A percentile compares a stretch with the other conserved stretches of the same genome.
Conservation (phyloP, 2,329 filamentous ascomycete species). For the Alternaria metachromatica region DNA sequence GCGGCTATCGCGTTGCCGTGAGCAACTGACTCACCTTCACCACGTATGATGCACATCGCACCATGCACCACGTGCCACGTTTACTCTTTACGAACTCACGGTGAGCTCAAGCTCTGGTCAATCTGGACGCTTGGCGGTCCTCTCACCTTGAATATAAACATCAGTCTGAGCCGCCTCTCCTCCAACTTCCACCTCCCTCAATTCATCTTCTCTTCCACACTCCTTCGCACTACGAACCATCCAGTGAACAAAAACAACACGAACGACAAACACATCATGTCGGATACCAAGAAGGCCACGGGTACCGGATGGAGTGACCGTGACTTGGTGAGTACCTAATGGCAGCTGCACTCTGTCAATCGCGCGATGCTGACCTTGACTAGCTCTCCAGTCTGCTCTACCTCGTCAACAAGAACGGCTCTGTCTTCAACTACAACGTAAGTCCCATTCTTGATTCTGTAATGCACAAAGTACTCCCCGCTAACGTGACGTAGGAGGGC, state of each 20-base stretch:
- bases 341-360: background rate
- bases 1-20: background rate
- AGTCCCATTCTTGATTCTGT: background rate
- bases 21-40: background rate
- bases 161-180: background rate
- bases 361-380: constrained; percentile 3
- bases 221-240: background rate
- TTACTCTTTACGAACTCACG: background rate
- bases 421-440: constrained; percentile 25
- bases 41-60: background rate
- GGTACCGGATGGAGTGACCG: background rate
- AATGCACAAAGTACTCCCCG: background rate
- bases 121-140: background rate
- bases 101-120: background rate
- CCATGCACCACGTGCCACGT: background rate
- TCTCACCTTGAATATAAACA: background rate
- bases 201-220: background rate
- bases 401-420: constrained; percentile 2
- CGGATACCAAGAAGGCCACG: background rate
- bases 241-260: background rate
- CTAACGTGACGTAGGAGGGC: constrained; percentile 18
- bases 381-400: constrained; percentile 25
- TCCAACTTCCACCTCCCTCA: constrained; percentile 26
- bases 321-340: background rate
- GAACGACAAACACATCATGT: background rate